Percentiles rank a stretch among this genome's conserved stretches.
phyloP scores from a whole-genome alignment of 768 basidiomycete genomes.

The Suillus placidus region DNA sequence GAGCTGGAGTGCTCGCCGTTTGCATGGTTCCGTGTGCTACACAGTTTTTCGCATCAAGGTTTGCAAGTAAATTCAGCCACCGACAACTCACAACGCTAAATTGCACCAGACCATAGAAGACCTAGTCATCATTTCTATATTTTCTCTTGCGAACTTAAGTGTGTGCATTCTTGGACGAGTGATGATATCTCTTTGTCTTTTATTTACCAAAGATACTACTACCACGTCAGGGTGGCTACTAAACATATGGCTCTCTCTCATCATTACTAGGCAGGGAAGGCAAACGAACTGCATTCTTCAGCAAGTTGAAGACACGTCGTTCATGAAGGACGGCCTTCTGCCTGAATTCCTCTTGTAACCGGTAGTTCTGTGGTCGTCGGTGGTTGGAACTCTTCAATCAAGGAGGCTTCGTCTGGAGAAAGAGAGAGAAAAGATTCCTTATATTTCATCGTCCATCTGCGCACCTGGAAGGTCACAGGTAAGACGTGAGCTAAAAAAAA shows the following conservation, averaged over 20 bases:
- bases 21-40: conserved; percentile 71
- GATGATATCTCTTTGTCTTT: not conserved
- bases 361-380: not conserved
- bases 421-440: conserved; percentile 59
- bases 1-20: conserved; percentile 42
- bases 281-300: not conserved
- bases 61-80: conserved; percentile 32
- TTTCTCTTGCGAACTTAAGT: not conserved
- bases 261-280: not conserved
- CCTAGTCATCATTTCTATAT: not conserved
- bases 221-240: not conserved
- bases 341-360: not conserved
- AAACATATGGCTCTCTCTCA: not conserved
- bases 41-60: conserved; percentile 75
- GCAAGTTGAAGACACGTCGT: not conserved
- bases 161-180: not conserved
- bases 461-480: conserved; percentile 39
- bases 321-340: conserved; percentile 3
- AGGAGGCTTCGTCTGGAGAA: conserved; percentile 53
- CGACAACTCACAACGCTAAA: not conserved
- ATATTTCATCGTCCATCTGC: conserved; percentile 57
- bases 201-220: not conserved
- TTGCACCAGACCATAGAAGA: not conserved
- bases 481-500: conserved; percentile 1
- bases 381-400: conserved; percentile 16